Base-by-base conservation (phyloP, 202 grass and related monocot species). In the Bolboschoenoplectus hybrid region DNA sequence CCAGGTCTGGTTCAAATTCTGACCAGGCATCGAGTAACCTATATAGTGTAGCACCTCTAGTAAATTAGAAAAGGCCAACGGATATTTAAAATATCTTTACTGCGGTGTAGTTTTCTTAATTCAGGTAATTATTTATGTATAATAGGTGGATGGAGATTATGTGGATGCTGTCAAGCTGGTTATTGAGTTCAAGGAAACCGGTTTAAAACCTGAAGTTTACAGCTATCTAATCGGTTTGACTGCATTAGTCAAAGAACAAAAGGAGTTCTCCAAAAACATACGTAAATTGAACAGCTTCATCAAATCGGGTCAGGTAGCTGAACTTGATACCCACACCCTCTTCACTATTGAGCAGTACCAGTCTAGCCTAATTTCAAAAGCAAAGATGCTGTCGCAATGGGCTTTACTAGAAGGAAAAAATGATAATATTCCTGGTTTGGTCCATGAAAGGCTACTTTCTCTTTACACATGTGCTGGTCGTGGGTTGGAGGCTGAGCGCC, bases 221-320 rank as follows among this genome's bases (percentile, higher is more conserved):
- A 91, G 95, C 86, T 98, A 98, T 86, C 72, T 98, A 57, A 94
- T 98, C 72, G 93, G 90, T 17, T 87, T 98, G 84, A 98, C 93
- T 65, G 91, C 96, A 63, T 90, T 98, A 82, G 96, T 98, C 66
- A 98, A 98, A 88, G 96, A 98, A 87, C 93, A 95, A 88, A 98
- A 93, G 56, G 93, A 94, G 80, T 98, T 98, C 81, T 95, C 96
- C 19, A 98, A 98, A 73, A 84, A 90, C 70, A 82, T 98, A 14
- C 86, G 93, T 7, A 95, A 91, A 85, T 81, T 98, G 80, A 95
- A 95, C 90, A 81, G 66, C 71, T 95, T 89, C 10, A 80, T 98
- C 38, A 94, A 94, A 78, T 84, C 82, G 16, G 90, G 96, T 49
- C 81, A 80, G 41, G 69, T 95, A 87, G 66, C 84, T 50, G 70